Evolutionary conservation across 2,329 filamentous ascomycete genomes (phyloP), one percentile per base, ranked within the genome.

Genomic region (Ophiostoma quercus): DNA sequence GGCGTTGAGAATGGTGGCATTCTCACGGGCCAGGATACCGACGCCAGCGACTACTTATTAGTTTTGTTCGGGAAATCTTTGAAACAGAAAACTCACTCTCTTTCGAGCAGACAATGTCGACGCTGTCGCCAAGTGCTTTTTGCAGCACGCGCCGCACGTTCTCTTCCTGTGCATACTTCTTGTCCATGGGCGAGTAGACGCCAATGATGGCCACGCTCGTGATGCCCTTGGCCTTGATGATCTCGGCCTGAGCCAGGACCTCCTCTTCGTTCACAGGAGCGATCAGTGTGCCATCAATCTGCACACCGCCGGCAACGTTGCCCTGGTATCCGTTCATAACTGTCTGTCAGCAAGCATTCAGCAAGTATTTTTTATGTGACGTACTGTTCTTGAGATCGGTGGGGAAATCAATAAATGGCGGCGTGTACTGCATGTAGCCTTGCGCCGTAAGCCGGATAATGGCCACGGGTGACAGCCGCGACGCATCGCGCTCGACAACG

Each of bases 111-210:
- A 76, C 75, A 47, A 77, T 73, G 68, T 76, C 71, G 1, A 74
- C 70, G 22, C 82, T 81, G 57, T 63, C 63, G 37, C 70, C 72
- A 6, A 81, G 79, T 1, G 84, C 75, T 73, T 84, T 82, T 9
- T 80, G 77, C 41, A 79, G 78, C 29, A 87, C 77, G 63, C 86
- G 83, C 4, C 80, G 79, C 5, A 84, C 84, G 4, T 79, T 76
- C 57, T 83, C 79, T 75, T 87, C 85, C 75, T 88, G 85, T 60
- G 76, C 77, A 73, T 82, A 82, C 6, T 80, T 74, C 19, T 83
- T 81, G 74, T 89, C 86, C 39, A 87, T 84, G 0, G 86, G 85
- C 14, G 84, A 85, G 76, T 86, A 88, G 11, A 87, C 82, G 1
- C 85, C 86, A 7, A 84, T 82, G 6, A 89, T 77, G 0, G 87